Evolutionary conservation across 768 basidiomycete species (phyloP).

Genomic region (Agrocybe pediades): DNA sequence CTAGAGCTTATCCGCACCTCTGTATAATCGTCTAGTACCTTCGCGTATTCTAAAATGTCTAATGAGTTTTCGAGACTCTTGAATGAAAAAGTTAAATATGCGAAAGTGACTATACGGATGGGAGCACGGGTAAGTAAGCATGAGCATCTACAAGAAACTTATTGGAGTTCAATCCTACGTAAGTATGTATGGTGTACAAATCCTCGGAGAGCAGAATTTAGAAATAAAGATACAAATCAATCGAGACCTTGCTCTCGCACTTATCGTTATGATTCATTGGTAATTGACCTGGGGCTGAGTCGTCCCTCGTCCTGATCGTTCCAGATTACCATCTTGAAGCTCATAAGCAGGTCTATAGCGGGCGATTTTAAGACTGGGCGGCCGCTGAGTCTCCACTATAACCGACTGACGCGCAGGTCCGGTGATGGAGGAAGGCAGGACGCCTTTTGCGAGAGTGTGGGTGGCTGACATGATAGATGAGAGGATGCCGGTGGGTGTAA

Average conservation of each 20-base stretch:
- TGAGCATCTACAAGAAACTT: no score
- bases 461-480: constrained; percentile 29
- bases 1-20: no score
- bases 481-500: constrained; percentile 30
- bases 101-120: no score
- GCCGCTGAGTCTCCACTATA: not conserved
- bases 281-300: constrained; percentile 11
- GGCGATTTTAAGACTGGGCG: constrained; percentile 13
- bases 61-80: no score
- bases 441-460: constrained; percentile 24
- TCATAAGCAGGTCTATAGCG: constrained; percentile 82
- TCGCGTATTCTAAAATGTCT: no score
- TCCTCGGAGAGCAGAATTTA: not conserved
- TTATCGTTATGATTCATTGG: no score
- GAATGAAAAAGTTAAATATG: no score
- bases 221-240: not conserved
- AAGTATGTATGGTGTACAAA: not conserved
- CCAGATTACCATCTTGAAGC: constrained; percentile 70
- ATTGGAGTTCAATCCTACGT: not conserved
- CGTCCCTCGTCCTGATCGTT: constrained; percentile 65
- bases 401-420: not conserved
- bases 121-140: no score
- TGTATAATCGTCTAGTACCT: no score
- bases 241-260: not conserved
- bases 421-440: constrained; percentile 6